Percentiles rank a stretch among this genome's conserved stretches.
Conservation (phyloP, 306 rosid species). For the Vigna reflexopilosa region DNA sequence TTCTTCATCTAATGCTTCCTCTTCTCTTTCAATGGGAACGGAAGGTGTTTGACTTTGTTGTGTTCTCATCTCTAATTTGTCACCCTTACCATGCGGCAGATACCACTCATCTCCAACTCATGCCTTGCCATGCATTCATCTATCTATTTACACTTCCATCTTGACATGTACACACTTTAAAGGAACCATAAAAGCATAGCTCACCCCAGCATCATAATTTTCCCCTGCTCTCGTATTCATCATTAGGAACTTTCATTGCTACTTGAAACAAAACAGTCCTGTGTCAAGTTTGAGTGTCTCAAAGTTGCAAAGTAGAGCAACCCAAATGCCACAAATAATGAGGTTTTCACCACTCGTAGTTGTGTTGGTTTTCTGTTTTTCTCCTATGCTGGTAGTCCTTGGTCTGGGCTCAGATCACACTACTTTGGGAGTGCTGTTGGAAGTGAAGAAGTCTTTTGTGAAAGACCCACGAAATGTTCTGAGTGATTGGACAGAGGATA, state of each 20-base stretch:
- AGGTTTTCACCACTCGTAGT: conserved; percentile 37
- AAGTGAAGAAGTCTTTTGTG: conserved; percentile 67
- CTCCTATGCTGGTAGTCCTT: conserved; percentile 38
- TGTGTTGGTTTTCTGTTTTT: conserved; percentile 40
- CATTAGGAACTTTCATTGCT: not conserved
- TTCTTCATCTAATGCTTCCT: conserved; percentile 35
- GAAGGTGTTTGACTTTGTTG: not conserved
- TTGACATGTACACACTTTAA: conserved; percentile 32
- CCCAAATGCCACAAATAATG: conserved; percentile 36
- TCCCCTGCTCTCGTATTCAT: not conserved
- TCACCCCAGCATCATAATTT: conserved; percentile 28
- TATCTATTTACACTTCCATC: not conserved
- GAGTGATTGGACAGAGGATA: conserved; percentile 69
- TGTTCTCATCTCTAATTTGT: conserved; percentile 25
- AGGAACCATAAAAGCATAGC: conserved; percentile 41
- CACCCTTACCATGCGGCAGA: conserved; percentile 46
- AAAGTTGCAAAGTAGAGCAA: conserved; percentile 1
- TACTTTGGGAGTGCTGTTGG: conserved; percentile 69
- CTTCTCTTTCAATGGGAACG: conserved; percentile 27
- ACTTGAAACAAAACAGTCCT: conserved; percentile 13
- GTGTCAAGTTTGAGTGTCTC: conserved; percentile 30
- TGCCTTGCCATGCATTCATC: conserved; percentile 45
- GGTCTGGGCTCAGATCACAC: conserved; percentile 47
- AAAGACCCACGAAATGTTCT: conserved; percentile 70
- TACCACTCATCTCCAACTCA: conserved; percentile 39